Conservation (phyloP, 164 flowering plant species). For the Protea cynaroides region DNA sequence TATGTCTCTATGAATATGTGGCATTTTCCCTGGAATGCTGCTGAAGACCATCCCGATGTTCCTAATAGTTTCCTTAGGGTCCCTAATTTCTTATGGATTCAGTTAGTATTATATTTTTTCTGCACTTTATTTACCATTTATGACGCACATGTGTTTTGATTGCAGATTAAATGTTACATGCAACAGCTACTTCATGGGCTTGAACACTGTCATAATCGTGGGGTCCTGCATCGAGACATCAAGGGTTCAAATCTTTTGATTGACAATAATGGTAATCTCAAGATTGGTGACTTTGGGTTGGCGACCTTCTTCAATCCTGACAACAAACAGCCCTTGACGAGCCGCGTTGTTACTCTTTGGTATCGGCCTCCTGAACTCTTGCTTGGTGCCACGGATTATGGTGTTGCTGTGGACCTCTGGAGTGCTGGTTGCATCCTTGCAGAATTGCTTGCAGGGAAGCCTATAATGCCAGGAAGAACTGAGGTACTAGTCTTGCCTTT, state of each 20-base stretch:
- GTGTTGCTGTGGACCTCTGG: conserved; percentile 83
- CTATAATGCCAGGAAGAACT: conserved; percentile 94
- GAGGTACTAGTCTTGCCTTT: conserved; percentile 42
- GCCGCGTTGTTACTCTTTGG: conserved; percentile 34
- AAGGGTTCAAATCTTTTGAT: conserved; percentile 49
- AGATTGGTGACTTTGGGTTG: conserved; percentile 82
- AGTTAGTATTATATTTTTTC: no score
- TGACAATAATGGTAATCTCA: conserved; percentile 63
- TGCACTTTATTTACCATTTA: no score
- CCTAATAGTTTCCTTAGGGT: no score
- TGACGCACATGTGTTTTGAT: conserved; percentile 2
- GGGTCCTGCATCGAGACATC: conserved; percentile 32
- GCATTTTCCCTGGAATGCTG: no score
- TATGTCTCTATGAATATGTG: no score
- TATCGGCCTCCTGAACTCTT: conserved; percentile 81
- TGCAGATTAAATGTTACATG: conserved; percentile 90
- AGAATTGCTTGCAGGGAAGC: conserved; percentile 76
- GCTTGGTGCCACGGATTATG: conserved; percentile 34
- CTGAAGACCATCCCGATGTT: no score
- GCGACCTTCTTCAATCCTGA: conserved; percentile 55
- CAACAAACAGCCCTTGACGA: conserved; percentile 70
- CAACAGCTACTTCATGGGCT: conserved; percentile 73
- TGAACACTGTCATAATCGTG: conserved; percentile 79
- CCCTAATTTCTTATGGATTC: no score
- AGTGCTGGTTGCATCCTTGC: conserved; percentile 24